Base-by-base conservation (phyloP, 1,284 basidiomycete species). In the Ceratobasidium sp. region DNA sequence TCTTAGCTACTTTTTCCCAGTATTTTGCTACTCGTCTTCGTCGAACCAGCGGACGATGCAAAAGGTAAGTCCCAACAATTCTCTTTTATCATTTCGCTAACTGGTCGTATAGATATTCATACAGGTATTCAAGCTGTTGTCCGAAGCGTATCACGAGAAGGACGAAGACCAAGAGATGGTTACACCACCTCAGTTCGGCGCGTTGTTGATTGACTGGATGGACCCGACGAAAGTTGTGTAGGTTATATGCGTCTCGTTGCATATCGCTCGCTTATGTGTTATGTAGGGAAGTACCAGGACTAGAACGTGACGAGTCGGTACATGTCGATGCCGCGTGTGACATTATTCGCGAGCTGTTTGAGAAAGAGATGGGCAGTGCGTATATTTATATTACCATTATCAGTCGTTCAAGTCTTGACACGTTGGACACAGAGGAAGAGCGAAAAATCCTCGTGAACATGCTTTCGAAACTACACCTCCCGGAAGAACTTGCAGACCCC, bases 1-100 rank as follows among this genome's bases (percentile, higher is more conserved):
- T 83, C 87, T 99, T 38, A 93, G 96, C 23, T 99, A 99, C 85
- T 99, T 99, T 88, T 93, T 99, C 85, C 96, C 96, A 0, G 92
- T 96, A 0, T 99, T 95, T 84, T 96, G 95, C 84, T 97, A 94
- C 84, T 95, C 96, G 0, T 93, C 94, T 0, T 85, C 91, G 1
- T 85, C 84, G 20, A 97, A 98, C 83, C 97, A 98, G 86, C 86
- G 89, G 13, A 87, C 91, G 33, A 91, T 97, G 88, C 92, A 92
- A 81, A 89, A 91, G 80, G 96, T 96, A 77, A 78, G 89, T 82
- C 3, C 1, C 80, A 4, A 62, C 26, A 28, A 46, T 54, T 17
- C 23, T 13, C 15, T 48, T 50, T 44, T 40, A 3, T 17, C 12
- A 3, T 67, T 28, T 38, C 46, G 26, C 44, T 54, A 46, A 42